Evolutionary conservation across 2,329 filamentous ascomycete genomes (phyloP).

Genomic region (Aspergillus bombycis): DNA sequence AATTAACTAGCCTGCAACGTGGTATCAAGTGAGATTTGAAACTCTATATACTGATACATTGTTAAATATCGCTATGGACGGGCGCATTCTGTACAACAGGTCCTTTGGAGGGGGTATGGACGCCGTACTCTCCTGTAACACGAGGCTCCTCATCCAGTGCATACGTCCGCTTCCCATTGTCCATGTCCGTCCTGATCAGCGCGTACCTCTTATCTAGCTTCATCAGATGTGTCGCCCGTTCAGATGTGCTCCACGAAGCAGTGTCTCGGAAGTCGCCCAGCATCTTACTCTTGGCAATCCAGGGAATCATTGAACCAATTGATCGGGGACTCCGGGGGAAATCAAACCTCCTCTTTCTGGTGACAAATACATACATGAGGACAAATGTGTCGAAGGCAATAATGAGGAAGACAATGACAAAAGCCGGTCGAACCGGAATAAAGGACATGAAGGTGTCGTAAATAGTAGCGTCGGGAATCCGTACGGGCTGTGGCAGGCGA

Average conservation of each 20-base stretch:
- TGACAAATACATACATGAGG: conserved; percentile 23
- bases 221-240: conserved; percentile 17
- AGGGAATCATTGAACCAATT: conserved; percentile 23
- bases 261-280: conserved; percentile 18
- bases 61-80: background rate
- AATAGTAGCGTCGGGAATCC: conserved; percentile 6
- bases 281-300: conserved; percentile 20
- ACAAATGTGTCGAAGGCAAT: conserved; percentile 21
- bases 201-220: conserved; percentile 15
- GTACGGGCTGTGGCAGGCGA: background rate
- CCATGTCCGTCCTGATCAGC: background rate
- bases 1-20: no score
- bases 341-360: conserved; percentile 13
- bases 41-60: background rate
- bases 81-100: background rate
- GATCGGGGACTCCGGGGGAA: conserved; percentile 23
- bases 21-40: no score
- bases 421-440: conserved; percentile 17
- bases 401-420: conserved; percentile 23
- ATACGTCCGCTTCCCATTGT: conserved; percentile 8
- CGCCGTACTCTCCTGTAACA: background rate
- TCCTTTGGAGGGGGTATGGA: background rate
- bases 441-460: conserved; percentile 18
- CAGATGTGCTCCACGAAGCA: conserved; percentile 10
- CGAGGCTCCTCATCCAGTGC: conserved; percentile 9